Evolutionary conservation across 1,284 basidiomycete species (phyloP).

Genomic region (Malassezia brasiliensis): DNA sequence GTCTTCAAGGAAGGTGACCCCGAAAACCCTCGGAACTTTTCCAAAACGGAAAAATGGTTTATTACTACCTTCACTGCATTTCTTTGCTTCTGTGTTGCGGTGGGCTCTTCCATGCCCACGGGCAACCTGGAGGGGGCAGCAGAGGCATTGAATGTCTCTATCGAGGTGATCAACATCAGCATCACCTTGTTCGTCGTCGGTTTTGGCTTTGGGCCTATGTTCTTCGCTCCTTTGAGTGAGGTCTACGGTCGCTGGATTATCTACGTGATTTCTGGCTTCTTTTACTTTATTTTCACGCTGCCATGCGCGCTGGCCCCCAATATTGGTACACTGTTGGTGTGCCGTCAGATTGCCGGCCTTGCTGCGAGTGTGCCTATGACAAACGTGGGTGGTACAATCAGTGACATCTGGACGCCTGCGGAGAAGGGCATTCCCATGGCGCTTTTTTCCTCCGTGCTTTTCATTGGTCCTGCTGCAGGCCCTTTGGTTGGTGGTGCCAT

Average conservation of each 20-base stretch:
- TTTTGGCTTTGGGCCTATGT: slow-evolving; percentile 31
- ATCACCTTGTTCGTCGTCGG: slow-evolving; percentile 61
- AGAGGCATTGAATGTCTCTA: background rate
- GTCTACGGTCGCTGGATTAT: slow-evolving; percentile 52
- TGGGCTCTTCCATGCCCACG: slow-evolving; percentile 8
- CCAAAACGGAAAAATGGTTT: slow-evolving; percentile 1
- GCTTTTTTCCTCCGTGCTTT: background rate
- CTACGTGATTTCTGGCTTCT: slow-evolving; percentile 22
- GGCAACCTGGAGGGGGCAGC: background rate
- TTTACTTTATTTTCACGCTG: slow-evolving; percentile 54
- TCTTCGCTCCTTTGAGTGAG: slow-evolving; percentile 56
- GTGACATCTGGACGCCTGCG: background rate
- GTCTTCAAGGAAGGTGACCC: background rate
- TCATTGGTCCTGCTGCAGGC: slow-evolving; percentile 53
- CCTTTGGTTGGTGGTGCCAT: slow-evolving; percentile 50
- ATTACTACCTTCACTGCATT: slow-evolving; percentile 4
- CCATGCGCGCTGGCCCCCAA: slow-evolving; percentile 60
- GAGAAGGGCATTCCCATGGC: slow-evolving; percentile 58
- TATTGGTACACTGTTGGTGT: slow-evolving; percentile 57
- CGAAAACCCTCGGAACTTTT: slow-evolving; percentile 4
- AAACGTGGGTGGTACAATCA: slow-evolving; percentile 51
- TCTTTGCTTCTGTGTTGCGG: slow-evolving; percentile 3
- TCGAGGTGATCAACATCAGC: slow-evolving; percentile 61
- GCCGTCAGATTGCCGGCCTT: slow-evolving; percentile 61
- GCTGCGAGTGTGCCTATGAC: slow-evolving; percentile 55